These are phyloP conservation scores for Penicillium sp. DNA, from an alignment of 2,329 filamentous ascomycete genomes.

Conservation along the genomic window DNA sequence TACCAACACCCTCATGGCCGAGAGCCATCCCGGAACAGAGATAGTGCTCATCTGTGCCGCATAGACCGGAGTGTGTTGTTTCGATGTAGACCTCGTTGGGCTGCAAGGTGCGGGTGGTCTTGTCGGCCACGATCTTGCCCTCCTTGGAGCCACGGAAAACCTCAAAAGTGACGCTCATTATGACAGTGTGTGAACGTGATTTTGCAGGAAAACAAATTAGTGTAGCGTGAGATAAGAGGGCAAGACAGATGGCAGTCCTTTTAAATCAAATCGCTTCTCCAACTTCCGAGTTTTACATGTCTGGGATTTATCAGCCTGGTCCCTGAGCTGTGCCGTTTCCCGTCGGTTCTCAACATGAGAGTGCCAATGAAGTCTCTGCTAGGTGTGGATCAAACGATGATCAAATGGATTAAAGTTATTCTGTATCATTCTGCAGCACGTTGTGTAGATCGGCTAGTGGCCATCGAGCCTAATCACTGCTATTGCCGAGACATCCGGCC, in stretches of 20 bases:
- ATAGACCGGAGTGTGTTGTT: slow-evolving; percentile 31
- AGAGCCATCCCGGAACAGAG: slow-evolving; percentile 34
- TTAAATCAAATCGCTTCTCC: background rate
- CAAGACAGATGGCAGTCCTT: background rate
- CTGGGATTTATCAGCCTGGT: background rate
- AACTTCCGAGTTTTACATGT: background rate
- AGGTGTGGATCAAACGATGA: slow-evolving; percentile 4
- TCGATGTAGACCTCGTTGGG: slow-evolving; percentile 28
- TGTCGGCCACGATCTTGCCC: slow-evolving; percentile 27
- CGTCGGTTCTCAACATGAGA: background rate
- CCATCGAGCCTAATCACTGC: background rate
- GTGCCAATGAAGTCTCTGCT: background rate
- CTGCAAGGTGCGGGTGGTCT: slow-evolving; percentile 25
- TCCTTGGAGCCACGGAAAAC: slow-evolving; percentile 30
- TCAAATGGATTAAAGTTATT: background rate
- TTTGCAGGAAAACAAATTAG: background rate
- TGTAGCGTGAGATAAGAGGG: background rate
- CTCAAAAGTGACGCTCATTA: slow-evolving; percentile 29
- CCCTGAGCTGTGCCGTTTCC: background rate
- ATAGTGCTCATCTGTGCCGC: slow-evolving; percentile 29
- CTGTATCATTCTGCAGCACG: slow-evolving; percentile 7
- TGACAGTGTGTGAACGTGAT: background rate
- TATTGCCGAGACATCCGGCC: background rate
- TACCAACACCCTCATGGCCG: slow-evolving; percentile 57
- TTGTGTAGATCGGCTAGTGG: background rate